Evolutionary conservation across 139 green algal species (phyloP).

Genomic region (Edaphochlamys debaryana): DNA sequence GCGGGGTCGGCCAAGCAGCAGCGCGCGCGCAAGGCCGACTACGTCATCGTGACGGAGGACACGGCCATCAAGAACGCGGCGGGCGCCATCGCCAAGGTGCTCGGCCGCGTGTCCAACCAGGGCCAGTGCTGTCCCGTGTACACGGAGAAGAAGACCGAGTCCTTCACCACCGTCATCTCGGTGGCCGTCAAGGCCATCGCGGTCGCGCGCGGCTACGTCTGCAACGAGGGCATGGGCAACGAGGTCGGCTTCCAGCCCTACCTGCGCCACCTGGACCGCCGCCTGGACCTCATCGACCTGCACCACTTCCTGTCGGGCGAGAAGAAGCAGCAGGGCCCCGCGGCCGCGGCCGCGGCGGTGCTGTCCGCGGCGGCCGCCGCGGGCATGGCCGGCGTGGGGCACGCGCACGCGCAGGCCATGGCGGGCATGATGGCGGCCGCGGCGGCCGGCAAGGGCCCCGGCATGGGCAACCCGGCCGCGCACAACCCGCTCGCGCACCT

Average conservation of each 20-base stretch:
- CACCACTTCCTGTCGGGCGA: constrained; percentile 27
- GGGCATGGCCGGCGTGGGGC: neutral
- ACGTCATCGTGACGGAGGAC: constrained; percentile 61
- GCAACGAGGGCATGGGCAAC: constrained; percentile 53
- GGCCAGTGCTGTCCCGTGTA: constrained; percentile 58
- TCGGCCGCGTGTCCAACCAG: constrained; percentile 45
- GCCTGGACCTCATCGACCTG: constrained; percentile 31
- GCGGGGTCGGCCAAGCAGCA: constrained; percentile 9
- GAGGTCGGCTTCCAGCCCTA: constrained; percentile 60
- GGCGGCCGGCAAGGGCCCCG: constrained; percentile 3
- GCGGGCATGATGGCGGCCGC: constrained; percentile 1
- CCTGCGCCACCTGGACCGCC: constrained; percentile 40
- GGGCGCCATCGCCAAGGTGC: constrained; percentile 60
- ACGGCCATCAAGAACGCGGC: constrained; percentile 61
- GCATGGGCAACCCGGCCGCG: too few species aligned
- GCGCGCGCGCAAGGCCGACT: constrained; percentile 55
- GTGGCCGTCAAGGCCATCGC: constrained; percentile 59
- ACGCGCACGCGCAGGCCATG: neutral
- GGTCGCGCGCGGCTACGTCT: constrained; percentile 48
- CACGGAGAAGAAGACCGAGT: constrained; percentile 57
- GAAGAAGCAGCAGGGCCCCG: neutral
- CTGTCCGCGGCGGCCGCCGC: neutral
- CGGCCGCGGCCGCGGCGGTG: too few species aligned
- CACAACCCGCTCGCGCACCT: neutral
- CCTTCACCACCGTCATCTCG: constrained; percentile 48